Evolutionary conservation across 1,284 basidiomycete species (phyloP), one percentile per base, ranked within the genome.

Genomic region (Singerocomus rubriflavus): DNA sequence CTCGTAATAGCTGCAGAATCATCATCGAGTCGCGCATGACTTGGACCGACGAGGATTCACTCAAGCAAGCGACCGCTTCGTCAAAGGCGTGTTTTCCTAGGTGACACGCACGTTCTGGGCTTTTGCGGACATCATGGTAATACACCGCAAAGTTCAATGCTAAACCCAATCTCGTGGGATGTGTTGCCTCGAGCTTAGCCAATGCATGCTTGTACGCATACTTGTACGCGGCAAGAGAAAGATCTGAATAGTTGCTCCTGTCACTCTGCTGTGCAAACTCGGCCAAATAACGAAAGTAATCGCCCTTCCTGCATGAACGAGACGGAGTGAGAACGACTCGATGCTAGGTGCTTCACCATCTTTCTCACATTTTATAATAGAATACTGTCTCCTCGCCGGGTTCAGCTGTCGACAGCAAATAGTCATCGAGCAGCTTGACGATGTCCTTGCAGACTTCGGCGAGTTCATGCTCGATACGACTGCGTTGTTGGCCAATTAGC

Each of bases 71-170:
- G 30, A 87, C 74, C 0, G 84, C 85, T 56, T 85, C 82, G 59
- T 86, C 85, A 56, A 86, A 85, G 3, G 84, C 83, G 55, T 81
- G 80, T 61, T 87, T 86, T 2, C 84, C 94, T 56, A 97, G 80
- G 71, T 93, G 91, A 73, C 93, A 95, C 41, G 93, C 94, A 57
- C 91, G 81, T 70, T 95, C 91, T 51, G 93, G 92, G 63, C 87
- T 91, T 73, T 91, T 90, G 65, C 88, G 80, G 67, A 97, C 94
- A 73, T 97, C 93, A 73, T 96, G 94, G 75, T 93, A 97, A 76
- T 93, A 98, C 56, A 98, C 93, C 42, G 92, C 91, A 74, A 98
- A 97, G 78, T 97, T 98, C 65, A 98, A 81, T 38, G 94, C 93
- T 46, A 98, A 78, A 54, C 94, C 94, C 51, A 98, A 78, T 65